A percentile compares a stretch with the other conserved stretches of the same genome.
Evolutionary conservation across 305 asterid genomes (phyloP).

Genomic region (Rubia occidens): DNA sequence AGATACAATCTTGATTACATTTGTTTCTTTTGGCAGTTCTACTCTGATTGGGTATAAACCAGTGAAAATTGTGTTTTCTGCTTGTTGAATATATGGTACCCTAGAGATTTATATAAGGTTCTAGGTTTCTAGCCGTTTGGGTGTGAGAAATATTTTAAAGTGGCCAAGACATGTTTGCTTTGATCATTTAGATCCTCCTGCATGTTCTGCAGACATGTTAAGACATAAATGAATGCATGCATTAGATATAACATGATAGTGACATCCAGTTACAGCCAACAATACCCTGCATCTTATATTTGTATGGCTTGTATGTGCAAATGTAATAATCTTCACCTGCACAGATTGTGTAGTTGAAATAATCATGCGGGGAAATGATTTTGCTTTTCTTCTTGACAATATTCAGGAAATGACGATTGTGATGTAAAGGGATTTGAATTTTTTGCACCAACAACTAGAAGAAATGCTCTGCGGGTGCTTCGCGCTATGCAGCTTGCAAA

Average conservation of each 20-base stretch:
- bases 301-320: neutral
- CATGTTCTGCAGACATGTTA: neutral
- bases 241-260: no score
- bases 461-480: slow-evolving; percentile 80
- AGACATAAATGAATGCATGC: no score
- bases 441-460: slow-evolving; percentile 80
- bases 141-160: neutral
- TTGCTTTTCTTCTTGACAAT: neutral
- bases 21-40: neutral
- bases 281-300: no score
- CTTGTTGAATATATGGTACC: neutral
- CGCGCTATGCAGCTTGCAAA: slow-evolving; percentile 98
- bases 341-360: no score
- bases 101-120: neutral
- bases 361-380: neutral
- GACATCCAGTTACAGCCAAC: no score
- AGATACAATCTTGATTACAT: neutral
- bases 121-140: neutral
- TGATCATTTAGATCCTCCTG: neutral
- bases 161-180: neutral
- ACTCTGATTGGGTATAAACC: neutral
- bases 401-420: slow-evolving; percentile 45
- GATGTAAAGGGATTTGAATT: slow-evolving; percentile 60
- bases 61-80: neutral
- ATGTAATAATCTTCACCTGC: neutral